phyloP scores from a whole-genome alignment of 768 basidiomycete species.

The Pisolithus tinctorius region DNA sequence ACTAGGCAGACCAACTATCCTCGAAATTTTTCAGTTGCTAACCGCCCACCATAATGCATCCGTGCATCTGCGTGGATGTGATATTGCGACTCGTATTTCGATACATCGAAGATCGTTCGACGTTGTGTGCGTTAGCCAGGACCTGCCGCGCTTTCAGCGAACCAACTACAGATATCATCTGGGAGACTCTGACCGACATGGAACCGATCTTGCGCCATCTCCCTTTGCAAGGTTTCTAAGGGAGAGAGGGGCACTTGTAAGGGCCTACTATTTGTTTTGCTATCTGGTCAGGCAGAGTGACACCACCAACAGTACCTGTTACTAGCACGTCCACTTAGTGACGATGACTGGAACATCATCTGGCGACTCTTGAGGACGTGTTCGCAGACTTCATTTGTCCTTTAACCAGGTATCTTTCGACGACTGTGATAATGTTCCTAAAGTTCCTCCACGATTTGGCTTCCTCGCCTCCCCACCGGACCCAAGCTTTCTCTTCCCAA shows the following conservation, averaged over 20 bases:
- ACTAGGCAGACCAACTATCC: too few relatives aligned
- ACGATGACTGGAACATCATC: neutral
- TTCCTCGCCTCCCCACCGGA: neutral
- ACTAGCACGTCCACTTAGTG: neutral
- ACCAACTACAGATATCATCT: neutral
- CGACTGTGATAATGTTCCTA: too few relatives aligned
- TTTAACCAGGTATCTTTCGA: neutral
- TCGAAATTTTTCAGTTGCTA: too few relatives aligned
- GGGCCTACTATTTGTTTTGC: neutral
- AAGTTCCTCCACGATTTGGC: neutral
- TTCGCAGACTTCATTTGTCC: neutral
- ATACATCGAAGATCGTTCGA: too few relatives aligned
- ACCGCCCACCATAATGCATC: too few relatives aligned
- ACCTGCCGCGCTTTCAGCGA: neutral
- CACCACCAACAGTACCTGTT: too few relatives aligned
- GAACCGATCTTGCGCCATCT: neutral
- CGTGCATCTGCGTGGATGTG: too few relatives aligned
- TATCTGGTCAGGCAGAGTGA: too few relatives aligned
- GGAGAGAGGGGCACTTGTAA: too few relatives aligned
- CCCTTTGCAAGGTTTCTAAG: neutral
- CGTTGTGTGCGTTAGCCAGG: neutral
- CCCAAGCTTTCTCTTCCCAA: neutral
- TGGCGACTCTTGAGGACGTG: neutral
- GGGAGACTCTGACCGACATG: neutral
- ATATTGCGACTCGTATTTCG: too few relatives aligned